A percentile compares a stretch with the other conserved stretches of the same genome.
Conservation (phyloP, 1,139 yeast species). For the Zygosaccharomyces sapae region DNA sequence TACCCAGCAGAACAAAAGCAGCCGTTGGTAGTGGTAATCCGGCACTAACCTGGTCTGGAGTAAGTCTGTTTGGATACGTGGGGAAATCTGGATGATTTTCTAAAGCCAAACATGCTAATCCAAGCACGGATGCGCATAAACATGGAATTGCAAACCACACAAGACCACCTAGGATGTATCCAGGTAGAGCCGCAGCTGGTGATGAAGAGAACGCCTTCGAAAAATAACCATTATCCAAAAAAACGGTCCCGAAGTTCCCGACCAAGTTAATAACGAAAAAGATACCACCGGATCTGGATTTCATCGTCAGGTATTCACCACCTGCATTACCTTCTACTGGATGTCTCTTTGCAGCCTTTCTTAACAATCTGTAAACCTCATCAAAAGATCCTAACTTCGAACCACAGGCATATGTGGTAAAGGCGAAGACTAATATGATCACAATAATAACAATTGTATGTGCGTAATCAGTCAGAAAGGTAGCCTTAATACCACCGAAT, state of each 20-base stretch:
- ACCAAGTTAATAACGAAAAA: slow-evolving; percentile 79
- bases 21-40: slow-evolving; percentile 86
- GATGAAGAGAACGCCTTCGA: slow-evolving; percentile 84
- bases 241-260: slow-evolving; percentile 87
- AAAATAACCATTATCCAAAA: slow-evolving; percentile 86
- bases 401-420: slow-evolving; percentile 59
- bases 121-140: slow-evolving; percentile 77
- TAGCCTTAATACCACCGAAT: slow-evolving; percentile 87
- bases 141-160: slow-evolving; percentile 92
- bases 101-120: slow-evolving; percentile 70
- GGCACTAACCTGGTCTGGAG: slow-evolving; percentile 65
- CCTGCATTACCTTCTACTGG: slow-evolving; percentile 72
- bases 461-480: slow-evolving; percentile 80
- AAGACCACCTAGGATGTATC: slow-evolving; percentile 83
- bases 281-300: slow-evolving; percentile 71
- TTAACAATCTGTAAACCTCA: slow-evolving; percentile 65
- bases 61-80: slow-evolving; percentile 63
- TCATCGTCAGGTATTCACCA: slow-evolving; percentile 78
- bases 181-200: slow-evolving; percentile 84
- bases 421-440: slow-evolving; percentile 59
- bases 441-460: slow-evolving; percentile 64
- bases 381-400: slow-evolving; percentile 73
- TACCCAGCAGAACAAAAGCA: slow-evolving; percentile 78
- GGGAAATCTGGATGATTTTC: slow-evolving; percentile 70
- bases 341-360: slow-evolving; percentile 49